A percentile compares a stretch with the other conserved stretches of the same genome.
Conservation (phyloP, 1,284 basidiomycete genomes). For the Athelia sp. region DNA sequence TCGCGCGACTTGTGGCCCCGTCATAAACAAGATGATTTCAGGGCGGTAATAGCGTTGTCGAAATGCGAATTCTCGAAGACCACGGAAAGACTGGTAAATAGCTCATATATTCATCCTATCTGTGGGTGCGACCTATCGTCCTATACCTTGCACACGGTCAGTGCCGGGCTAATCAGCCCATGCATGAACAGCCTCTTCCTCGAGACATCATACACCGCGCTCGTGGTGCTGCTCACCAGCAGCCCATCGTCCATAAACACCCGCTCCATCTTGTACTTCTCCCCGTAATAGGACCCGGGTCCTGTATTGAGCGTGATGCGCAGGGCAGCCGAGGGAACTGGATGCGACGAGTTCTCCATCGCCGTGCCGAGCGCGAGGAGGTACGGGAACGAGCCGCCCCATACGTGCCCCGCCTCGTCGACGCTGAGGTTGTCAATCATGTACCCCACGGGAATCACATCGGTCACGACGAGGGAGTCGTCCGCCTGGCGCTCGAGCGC, state of each 20-base stretch:
- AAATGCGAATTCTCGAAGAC: too few species aligned
- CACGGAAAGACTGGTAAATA: too few species aligned
- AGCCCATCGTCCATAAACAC: constrained; percentile 64
- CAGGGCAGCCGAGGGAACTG: constrained; percentile 41
- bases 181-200: constrained; percentile 49
- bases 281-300: constrained; percentile 49
- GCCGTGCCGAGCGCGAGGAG: constrained; percentile 21
- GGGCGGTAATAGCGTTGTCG: too few species aligned
- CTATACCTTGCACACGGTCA: constrained; percentile 21
- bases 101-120: too few species aligned
- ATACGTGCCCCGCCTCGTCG: constrained; percentile 51
- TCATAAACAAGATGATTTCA: too few species aligned
- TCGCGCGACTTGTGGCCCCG: too few species aligned
- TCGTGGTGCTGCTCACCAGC: constrained; percentile 48
- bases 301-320: constrained; percentile 52
- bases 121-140: too few species aligned
- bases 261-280: constrained; percentile 60
- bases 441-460: constrained; percentile 39
- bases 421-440: constrained; percentile 51
- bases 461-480: constrained; percentile 44
- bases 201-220: constrained; percentile 45
- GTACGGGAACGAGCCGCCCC: constrained; percentile 42
- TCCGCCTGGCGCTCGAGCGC: constrained; percentile 53
- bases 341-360: constrained; percentile 33
- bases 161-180: constrained; percentile 35